Evolutionary conservation across 164 flowering plant genomes (phyloP).

Genomic region (Akebia trifoliata): DNA sequence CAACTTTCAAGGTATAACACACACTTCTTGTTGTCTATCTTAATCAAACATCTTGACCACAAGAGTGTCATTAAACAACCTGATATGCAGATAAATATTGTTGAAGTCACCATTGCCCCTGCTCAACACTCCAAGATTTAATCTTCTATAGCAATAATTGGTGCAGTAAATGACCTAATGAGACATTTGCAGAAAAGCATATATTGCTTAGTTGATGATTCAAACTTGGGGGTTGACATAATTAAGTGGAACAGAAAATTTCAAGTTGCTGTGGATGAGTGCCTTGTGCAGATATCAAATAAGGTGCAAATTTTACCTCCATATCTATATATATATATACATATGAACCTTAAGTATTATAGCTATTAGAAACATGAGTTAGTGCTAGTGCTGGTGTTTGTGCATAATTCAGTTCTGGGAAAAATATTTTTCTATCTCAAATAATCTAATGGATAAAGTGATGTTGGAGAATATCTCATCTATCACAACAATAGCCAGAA

Average conservation of each 20-base stretch:
- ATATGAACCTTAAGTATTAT: no score
- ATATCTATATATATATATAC: no score
- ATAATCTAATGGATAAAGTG: constrained; percentile 79
- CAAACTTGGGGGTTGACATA: constrained; percentile 52
- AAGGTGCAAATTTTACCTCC: constrained; percentile 63
- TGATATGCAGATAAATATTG: constrained; percentile 77
- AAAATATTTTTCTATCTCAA: no score
- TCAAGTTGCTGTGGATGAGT: constrained; percentile 68
- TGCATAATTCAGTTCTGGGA: no score
- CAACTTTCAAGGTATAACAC: constrained; percentile 62
- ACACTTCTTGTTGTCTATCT: constrained; percentile 65
- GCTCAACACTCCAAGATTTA: constrained; percentile 56
- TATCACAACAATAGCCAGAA: constrained; percentile 53
- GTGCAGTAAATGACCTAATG: constrained; percentile 78
- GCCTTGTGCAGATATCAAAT: constrained; percentile 57
- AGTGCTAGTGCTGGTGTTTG: no score
- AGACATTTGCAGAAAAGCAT: constrained; percentile 84
- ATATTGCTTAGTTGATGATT: constrained; percentile 72
- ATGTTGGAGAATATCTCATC: constrained; percentile 83
- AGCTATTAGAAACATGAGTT: no score
- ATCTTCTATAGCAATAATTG: constrained; percentile 64
- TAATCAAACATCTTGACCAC: constrained; percentile 94
- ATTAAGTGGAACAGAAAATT: constrained; percentile 60
- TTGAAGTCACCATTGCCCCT: constrained; percentile 61
- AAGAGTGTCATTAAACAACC: constrained; percentile 80